Base-by-base conservation (phyloP, 1,139 yeast species). In the Yamadazyma membranifaciens region DNA sequence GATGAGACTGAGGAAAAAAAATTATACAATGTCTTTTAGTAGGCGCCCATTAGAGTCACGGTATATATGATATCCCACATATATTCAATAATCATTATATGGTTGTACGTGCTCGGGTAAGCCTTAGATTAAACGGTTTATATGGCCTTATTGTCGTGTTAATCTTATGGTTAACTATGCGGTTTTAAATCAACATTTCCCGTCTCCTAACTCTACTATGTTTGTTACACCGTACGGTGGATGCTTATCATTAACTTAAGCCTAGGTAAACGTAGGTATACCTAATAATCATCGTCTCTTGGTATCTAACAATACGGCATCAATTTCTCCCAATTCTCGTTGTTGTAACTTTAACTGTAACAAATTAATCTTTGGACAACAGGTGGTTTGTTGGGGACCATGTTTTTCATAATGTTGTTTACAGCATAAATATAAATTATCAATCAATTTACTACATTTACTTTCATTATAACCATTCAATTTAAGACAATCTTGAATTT, bases 1-100 rank as follows among this genome's bases (percentile, higher is more conserved):
- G 38, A 30, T 34, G 40, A 34, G 40, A 50, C n/a, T 12, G 24
- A 20, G 25, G 30, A 36, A 36, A 36, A 30, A 25, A 65, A 62
- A 62, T 63, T 59, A 63, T 67, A 78, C 87, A 82, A 83, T 83
- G 89, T 83, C 84, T 83, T 81, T 78, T 60, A 37, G 65, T 75
- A 83, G 94, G 86, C 91, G 83, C 92, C 94, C 94, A 78, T 78
- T 77, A 85, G 94, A 85, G 94, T 85, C 92, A 84, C 94, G 88
- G 81, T 63, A 65, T 74, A 65, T 65, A 63, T 70, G 75, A 61
- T 53, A 69, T 59, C 69, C 78, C 58, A 70, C 80, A 69, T 70
- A 67, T 67, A 70, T 58, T 65, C 78, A 65, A 57, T 62, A 54
- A 49, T 60, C 69, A 62, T 71, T 59, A 40, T 66, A 71, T 67